A percentile compares a stretch with the other conserved stretches of the same genome.
Evolutionary conservation across 352 stramenopile species (phyloP).

Genomic region (Pythium insidiosum): DNA sequence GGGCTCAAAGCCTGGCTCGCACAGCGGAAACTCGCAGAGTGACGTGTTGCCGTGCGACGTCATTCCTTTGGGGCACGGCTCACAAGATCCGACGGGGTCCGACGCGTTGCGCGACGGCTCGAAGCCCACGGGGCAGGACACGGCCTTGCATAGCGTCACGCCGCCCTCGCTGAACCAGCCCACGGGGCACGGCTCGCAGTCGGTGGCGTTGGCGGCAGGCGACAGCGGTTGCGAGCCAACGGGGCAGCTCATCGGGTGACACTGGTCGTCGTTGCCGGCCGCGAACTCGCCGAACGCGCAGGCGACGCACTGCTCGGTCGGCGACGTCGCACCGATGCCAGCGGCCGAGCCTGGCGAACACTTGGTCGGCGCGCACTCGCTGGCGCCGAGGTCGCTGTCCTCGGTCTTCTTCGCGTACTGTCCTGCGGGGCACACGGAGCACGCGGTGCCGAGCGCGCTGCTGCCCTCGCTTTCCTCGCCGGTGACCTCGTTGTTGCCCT

Average conservation of each 20-base stretch:
- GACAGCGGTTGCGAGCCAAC: slow-evolving; percentile 19
- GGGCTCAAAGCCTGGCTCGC: slow-evolving; percentile 32
- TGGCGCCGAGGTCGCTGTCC: slow-evolving; percentile 18
- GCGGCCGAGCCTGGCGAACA: slow-evolving; percentile 17
- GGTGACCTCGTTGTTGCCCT: no score
- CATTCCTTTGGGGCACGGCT: slow-evolving; percentile 22
- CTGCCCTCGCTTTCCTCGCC: no score
- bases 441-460: slow-evolving; percentile 15
- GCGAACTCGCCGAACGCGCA: slow-evolving; percentile 28
- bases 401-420: slow-evolving; percentile 13
- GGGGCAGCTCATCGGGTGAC: slow-evolving; percentile 21
- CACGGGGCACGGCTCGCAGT: slow-evolving; percentile 22
- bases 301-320: slow-evolving; percentile 13
- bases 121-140: slow-evolving; percentile 18
- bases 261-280: slow-evolving; percentile 18
- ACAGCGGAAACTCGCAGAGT: slow-evolving; percentile 24
- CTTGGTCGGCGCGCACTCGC: slow-evolving; percentile 11
- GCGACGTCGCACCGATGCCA: slow-evolving; percentile 6
- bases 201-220: slow-evolving; percentile 9
- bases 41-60: slow-evolving; percentile 22
- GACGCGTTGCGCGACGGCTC: slow-evolving; percentile 21
- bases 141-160: slow-evolving; percentile 12
- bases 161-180: slow-evolving; percentile 30
- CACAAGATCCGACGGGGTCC: slow-evolving; percentile 20
- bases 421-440: slow-evolving; percentile 14